Evolutionary conservation across 306 rosid genomes (phyloP).

Genomic region (Abrus precatorius): DNA sequence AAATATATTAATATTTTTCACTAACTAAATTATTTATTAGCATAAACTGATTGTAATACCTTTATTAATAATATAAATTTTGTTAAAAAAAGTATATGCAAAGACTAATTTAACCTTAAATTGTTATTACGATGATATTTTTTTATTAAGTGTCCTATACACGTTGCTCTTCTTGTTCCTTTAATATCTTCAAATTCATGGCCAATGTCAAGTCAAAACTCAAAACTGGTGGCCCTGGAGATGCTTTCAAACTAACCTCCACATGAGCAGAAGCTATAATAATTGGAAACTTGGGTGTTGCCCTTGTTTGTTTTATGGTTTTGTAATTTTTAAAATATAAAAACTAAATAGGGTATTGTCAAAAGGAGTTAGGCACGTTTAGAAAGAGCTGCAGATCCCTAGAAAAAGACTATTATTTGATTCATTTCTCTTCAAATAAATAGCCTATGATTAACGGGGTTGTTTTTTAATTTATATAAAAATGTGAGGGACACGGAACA

Average conservation of each 20-base stretch:
- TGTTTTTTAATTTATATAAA: conserved; percentile 4
- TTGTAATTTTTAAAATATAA: background rate
- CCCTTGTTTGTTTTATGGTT: background rate
- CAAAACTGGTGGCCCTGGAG: conserved; percentile 60
- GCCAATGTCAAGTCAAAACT: conserved; percentile 57
- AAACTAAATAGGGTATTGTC: conserved; percentile 48
- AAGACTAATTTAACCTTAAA: too few relatives aligned
- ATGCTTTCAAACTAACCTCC: conserved; percentile 51
- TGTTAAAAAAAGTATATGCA: too few relatives aligned
- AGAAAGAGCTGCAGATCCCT: conserved; percentile 46
- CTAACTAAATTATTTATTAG: too few relatives aligned
- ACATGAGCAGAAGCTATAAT: conserved; percentile 46
- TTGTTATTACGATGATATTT: too few relatives aligned
- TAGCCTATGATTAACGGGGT: background rate
- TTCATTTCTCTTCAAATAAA: background rate
- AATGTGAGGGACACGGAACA: conserved; percentile 4
- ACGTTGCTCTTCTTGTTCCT: conserved; percentile 29
- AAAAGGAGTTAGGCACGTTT: conserved; percentile 65
- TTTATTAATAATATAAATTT: too few relatives aligned
- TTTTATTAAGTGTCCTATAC: background rate
- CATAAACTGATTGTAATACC: too few relatives aligned
- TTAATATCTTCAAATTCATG: conserved; percentile 10
- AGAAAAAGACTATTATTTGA: background rate
- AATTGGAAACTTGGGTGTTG: conserved; percentile 42
- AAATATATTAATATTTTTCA: too few relatives aligned